These are phyloP conservation scores for Salix dunnii DNA, from an alignment of 345 rosid genomes.

Conservation along the genomic window DNA sequence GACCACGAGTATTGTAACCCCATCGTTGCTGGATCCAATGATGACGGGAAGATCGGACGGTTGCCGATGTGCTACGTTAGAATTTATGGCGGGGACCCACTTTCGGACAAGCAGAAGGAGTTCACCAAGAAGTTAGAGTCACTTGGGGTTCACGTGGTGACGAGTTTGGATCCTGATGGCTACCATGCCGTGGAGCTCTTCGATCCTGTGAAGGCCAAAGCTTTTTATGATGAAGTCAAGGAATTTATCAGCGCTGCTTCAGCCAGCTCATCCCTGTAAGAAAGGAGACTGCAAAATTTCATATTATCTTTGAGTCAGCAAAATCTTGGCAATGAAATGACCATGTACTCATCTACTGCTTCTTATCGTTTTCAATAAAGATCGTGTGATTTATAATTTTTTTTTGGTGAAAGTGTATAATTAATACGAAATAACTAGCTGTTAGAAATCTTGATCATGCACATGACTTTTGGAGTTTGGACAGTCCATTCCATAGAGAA, in stretches of 20 bases:
- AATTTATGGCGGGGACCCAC: slow-evolving; percentile 76
- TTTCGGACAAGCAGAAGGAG: slow-evolving; percentile 62
- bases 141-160: slow-evolving; percentile 56
- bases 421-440: no score
- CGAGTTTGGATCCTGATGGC: slow-evolving; percentile 47
- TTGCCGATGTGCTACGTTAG: slow-evolving; percentile 45
- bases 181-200: slow-evolving; percentile 67
- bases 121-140: slow-evolving; percentile 45
- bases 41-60: slow-evolving; percentile 39
- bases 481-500: no score
- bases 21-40: slow-evolving; percentile 16
- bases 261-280: slow-evolving; percentile 16
- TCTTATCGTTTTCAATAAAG: no score
- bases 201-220: slow-evolving; percentile 41
- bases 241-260: slow-evolving; percentile 32
- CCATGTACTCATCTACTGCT: no score
- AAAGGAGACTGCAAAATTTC: background rate
- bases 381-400: no score
- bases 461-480: background rate
- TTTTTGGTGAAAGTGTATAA: no score
- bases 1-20: slow-evolving; percentile 79
- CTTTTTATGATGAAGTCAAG: slow-evolving; percentile 25
- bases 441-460: background rate
- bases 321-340: no score
- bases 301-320: no score